Evolutionary conservation across 257 asterid genomes (phyloP), one percentile per base, ranked within the genome.

Genomic region (Penstemon barbatus): DNA sequence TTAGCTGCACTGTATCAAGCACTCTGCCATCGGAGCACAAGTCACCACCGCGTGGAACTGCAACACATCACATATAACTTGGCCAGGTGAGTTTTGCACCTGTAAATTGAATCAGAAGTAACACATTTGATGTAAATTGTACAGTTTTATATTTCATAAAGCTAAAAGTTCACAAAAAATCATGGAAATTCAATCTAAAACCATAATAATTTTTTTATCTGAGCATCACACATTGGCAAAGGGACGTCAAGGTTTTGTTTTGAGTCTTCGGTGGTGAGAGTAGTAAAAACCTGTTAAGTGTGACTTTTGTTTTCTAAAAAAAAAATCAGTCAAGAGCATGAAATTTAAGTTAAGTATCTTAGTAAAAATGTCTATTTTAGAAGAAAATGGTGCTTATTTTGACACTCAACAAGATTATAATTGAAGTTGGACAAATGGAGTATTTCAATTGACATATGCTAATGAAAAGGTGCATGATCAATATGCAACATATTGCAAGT

Each of bases 41-140:
- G 8, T 19, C 12, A 43, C 7, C 3, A 18, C 6, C 63, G 57
- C 3, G 41, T 11, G 7, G 8, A 43, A 63, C 65, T 68, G 72
- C 61, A 68, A 41, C 63, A 68, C n/a, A 44, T 11, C 10, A 54
- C 5, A 7, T 50, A 53, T 8, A 51, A 66, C 58, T 38, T 52
- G 49, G 51, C 40, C 46, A 59, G 19, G 42, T 4, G 38, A 67
- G 53, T 12, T 18, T 25, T 10, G 44, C 10, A 59, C 36, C 42
- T 3, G 49, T 7, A 66, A 51, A 5, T 5, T 13, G 41, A 52
- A 40, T 7, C 61, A 52, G 61, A 13, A 52, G 45, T 2, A 60
- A 41, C 7, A 50, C 65, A 60, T 60, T 13, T 3, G 19, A 45
- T 49, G 54, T 15, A 4, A 15, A 54, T 33, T 3, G 38, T 15